Base-by-base conservation (phyloP, 495 filamentous ascomycete genomes). In the Glarea lozoyensis region DNA sequence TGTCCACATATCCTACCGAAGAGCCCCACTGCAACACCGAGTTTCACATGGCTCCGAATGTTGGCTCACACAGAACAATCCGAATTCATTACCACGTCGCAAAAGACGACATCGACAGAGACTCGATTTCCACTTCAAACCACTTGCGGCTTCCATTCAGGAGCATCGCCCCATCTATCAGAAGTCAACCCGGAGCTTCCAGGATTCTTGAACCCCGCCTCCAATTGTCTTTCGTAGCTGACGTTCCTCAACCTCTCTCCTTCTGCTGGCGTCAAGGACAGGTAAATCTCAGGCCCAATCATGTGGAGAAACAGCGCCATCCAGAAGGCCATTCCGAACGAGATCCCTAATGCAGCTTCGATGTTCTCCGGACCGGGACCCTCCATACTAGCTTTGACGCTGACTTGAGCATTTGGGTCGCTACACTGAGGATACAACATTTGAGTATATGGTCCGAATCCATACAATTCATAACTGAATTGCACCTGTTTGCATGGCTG, bases 211-310 rank as follows among this genome's bases (percentile, higher is more conserved):
- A 68, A 62, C 0, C 74, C 74, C 1, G 60, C 60, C 49, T 70
- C 68, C 17, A 75, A 30, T 50, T 78, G 74, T 32, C 64, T 53
- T 38, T 72, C 60, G 42, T 76, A 77, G 7, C 60, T 67, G 1
- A 74, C 58, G 16, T 60, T 53, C 15, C 71, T 56, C 23, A 78
- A 49, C 4, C 72, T 55, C 38, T 71, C 60, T 12, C 49, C 50
- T 50, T 79, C 72, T 0, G 49, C 49, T 6, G 73, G 68, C 1
- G 76, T 79, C 9, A 73, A 50, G 18, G 47, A 52, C 7, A 78
- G 50, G 47, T 76, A 77, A 10, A 74, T 45, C 55, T 78, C 74
- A 4, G 67, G 58, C 4, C 61, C 63, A 23, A 73, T 20, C 20
- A 52, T 48, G 49, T 78, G 65, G 9, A 76, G 18, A 2, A 64